Conservation (phyloP, 2,329 filamentous ascomycete genomes). For the Xylariaceae sp. region DNA sequence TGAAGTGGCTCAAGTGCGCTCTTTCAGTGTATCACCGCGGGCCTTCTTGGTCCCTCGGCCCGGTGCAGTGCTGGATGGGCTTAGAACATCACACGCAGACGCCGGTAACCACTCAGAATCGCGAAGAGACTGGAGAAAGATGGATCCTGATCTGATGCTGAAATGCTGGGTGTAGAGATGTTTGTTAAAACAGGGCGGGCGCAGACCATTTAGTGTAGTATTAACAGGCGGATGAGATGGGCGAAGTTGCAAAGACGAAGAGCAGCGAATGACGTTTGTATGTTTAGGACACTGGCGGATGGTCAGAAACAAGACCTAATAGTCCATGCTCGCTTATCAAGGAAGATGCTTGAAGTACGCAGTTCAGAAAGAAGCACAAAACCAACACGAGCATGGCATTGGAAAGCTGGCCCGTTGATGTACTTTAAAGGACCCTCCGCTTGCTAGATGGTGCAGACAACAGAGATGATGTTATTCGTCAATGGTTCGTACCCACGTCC, state of each 20-base stretch:
- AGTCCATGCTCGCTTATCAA: no score
- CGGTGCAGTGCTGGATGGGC: slow-evolving; percentile 21
- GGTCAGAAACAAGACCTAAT: slow-evolving; percentile 2
- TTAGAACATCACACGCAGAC: slow-evolving; percentile 14
- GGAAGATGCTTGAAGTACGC: neutral
- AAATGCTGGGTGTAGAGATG: slow-evolving; percentile 8
- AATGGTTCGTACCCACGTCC: slow-evolving; percentile 23
- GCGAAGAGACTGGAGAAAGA: slow-evolving; percentile 1
- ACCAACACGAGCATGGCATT: slow-evolving; percentile 10
- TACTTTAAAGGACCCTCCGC: slow-evolving; percentile 13
- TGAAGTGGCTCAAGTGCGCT: neutral
- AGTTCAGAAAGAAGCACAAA: neutral
- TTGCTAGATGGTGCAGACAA: slow-evolving; percentile 1
- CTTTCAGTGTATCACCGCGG: slow-evolving; percentile 11
- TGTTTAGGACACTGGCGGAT: no score
- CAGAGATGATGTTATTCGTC: slow-evolving; percentile 22
- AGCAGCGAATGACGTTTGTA: neutral
- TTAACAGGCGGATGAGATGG: neutral
- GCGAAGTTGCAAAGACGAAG: neutral
- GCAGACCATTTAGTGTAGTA: slow-evolving; percentile 4
- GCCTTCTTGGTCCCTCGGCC: slow-evolving; percentile 19
- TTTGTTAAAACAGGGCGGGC: slow-evolving; percentile 18
- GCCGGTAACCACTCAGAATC: slow-evolving; percentile 25
- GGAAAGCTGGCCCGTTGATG: slow-evolving; percentile 1
- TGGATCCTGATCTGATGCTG: slow-evolving; percentile 23